Evolutionary conservation across 2,329 filamentous ascomycete species (phyloP), one percentile per base, ranked within the genome.

Genomic region (Pseudogymnoascus sp.): DNA sequence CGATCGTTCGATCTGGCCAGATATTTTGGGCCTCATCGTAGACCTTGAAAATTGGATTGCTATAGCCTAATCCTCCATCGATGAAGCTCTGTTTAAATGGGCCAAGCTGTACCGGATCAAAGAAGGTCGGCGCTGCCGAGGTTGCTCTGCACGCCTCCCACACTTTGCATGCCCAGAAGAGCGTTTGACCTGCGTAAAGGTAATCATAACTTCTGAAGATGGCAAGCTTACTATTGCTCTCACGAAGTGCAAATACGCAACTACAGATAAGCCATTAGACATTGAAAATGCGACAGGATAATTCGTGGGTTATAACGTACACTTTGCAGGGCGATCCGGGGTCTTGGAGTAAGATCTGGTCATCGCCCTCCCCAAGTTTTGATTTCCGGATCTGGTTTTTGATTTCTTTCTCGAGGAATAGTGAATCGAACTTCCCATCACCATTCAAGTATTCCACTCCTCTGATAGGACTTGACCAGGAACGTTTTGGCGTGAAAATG

Each of bases 21-120:
- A 28, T 70, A 64, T 10, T 62, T 52, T 10, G 21, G 0, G 70
- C 71, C 61, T 76, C 71, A 19, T 67, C 64, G 64, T 70, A 71
- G 2, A 76, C 66, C 52, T 74, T 66, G 3, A 23, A 39, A 33
- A 52, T 28, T 15, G 61, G 60, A 52, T 61, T 63, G 12, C 59
- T 61, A 6, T 21, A 35, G 12, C 60, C 52, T 2, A 63, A 2
- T 3, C 60, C 61, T 5, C 60, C 61, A 21, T 63, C 60, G 13
- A 59, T 30, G 26, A 59, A 60, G 19, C 41, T 55, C 10, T 57
- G 15, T 13, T 41, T 37, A 7, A 35, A 35, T 7, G 38, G 35
- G 3, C 57, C 61, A 35, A 61, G 58, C 6, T 38, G 45, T 57
- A 68, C 64, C 35, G 62, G 63, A 13, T 66, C 62, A 26, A 70